A percentile compares a stretch with the other conserved stretches of the same genome.
Conservation (phyloP, 73 alveolate genomes). For the Stentor roeselii region DNA sequence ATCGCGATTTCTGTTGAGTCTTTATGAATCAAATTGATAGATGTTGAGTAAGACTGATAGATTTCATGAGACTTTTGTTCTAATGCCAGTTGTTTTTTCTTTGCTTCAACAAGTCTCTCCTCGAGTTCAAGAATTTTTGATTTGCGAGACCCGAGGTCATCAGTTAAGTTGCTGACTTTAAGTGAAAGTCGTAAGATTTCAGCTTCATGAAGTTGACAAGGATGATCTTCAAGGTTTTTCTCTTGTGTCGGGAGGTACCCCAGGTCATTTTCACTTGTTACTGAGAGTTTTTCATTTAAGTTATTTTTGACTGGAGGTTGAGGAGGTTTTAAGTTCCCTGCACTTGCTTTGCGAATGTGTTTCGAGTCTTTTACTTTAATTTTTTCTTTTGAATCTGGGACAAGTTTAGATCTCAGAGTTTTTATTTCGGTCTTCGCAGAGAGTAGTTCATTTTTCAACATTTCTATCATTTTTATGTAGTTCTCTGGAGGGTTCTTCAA, state of each 20-base stretch:
- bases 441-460: neutral
- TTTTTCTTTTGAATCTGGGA: neutral
- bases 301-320: neutral
- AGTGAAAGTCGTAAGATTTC: neutral
- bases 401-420: neutral
- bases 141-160: neutral
- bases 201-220: neutral
- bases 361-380: neutral
- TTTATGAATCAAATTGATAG: neutral
- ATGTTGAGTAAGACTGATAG: neutral
- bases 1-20: conserved; percentile 5
- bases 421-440: conserved; percentile 15
- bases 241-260: neutral
- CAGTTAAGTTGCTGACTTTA: neutral
- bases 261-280: neutral
- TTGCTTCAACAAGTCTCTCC: neutral
- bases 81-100: neutral
- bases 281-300: neutral
- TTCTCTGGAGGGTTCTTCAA: conserved; percentile 68
- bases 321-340: neutral
- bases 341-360: neutral
- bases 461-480: conserved; percentile 22
- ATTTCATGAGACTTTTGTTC: conserved; percentile 21
- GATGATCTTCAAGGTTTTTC: neutral
- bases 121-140: conserved; percentile 1